Evolutionary conservation across 2,329 filamentous ascomycete genomes (phyloP).

Genomic region (Aspergillus terreus): DNA sequence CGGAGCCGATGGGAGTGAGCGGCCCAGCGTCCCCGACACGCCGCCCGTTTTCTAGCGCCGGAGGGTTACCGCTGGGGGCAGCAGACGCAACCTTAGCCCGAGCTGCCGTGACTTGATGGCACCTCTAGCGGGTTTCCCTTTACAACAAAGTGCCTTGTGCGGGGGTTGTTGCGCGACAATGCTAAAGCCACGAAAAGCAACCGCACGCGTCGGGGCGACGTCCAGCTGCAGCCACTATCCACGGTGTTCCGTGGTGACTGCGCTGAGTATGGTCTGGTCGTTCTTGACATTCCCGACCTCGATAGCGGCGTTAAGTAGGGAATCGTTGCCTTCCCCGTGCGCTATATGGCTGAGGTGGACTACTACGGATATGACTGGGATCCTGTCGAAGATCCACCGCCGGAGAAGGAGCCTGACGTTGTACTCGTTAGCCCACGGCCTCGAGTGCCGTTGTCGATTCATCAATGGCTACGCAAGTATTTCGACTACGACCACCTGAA

Average conservation of each 20-base stretch:
- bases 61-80: background rate
- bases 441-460: constrained; percentile 13
- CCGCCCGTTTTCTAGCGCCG: constrained; percentile 7
- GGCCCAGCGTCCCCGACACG: constrained; percentile 10
- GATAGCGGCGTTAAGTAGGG: constrained; percentile 12
- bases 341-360: constrained; percentile 11
- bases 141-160: constrained; percentile 11
- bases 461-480: constrained; percentile 11
- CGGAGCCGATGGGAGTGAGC: background rate
- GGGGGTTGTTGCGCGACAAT: constrained; percentile 9
- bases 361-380: constrained; percentile 5
- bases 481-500: background rate
- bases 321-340: constrained; percentile 8
- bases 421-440: constrained; percentile 7
- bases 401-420: constrained; percentile 9
- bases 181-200: background rate
- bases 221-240: constrained; percentile 14
- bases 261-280: constrained; percentile 13
- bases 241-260: constrained; percentile 13
- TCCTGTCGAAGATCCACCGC: constrained; percentile 12
- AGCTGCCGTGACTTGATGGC: constrained; percentile 10
- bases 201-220: constrained; percentile 8
- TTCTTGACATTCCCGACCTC: constrained; percentile 15
- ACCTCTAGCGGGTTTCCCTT: constrained; percentile 10
- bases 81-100: constrained; percentile 6